Percentiles rank a stretch among this genome's conserved stretches.
phyloP scores from a whole-genome alignment of 805 yeast species.

The Yarrowia sp. region DNA sequence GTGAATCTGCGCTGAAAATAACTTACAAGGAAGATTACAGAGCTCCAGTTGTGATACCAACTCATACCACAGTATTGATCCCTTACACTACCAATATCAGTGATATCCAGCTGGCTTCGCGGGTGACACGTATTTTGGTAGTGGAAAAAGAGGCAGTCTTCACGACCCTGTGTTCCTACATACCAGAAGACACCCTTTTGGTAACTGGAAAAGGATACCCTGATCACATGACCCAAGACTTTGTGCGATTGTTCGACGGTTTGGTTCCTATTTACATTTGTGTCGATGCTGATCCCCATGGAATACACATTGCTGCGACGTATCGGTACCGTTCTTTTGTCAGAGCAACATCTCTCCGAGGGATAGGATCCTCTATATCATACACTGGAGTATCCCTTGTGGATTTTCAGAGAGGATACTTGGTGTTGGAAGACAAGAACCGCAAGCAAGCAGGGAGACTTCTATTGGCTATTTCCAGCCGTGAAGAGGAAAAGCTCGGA shows the following conservation, averaged over 20 bases:
- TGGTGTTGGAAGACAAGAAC: conserved; percentile 46
- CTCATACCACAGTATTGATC: background rate
- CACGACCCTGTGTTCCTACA: conserved; percentile 46
- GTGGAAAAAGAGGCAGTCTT: conserved; percentile 62
- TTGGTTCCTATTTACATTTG: conserved; percentile 55
- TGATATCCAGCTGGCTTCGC: background rate
- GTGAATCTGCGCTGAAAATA: background rate
- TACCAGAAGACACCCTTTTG: conserved; percentile 47
- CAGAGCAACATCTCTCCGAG: background rate
- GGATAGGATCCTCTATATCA: conserved; percentile 40
- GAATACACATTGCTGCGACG: conserved; percentile 58
- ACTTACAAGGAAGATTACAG: background rate
- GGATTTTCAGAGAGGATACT: conserved; percentile 51
- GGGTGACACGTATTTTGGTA: conserved; percentile 45
- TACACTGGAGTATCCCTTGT: conserved; percentile 55
- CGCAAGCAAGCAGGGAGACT: conserved; percentile 46
- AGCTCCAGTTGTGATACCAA: background rate
- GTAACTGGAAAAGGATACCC: conserved; percentile 75
- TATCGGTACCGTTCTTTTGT: conserved; percentile 47
- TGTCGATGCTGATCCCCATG: conserved; percentile 73
- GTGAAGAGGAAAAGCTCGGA: background rate
- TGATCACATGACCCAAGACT: conserved; percentile 59
- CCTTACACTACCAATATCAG: conserved; percentile 12
- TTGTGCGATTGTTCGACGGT: conserved; percentile 51
- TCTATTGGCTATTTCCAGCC: background rate